A percentile compares a stretch with the other conserved stretches of the same genome.
Conservation (phyloP, 2,329 filamentous ascomycete genomes). For the Phyllosticta citribraziliensis region DNA sequence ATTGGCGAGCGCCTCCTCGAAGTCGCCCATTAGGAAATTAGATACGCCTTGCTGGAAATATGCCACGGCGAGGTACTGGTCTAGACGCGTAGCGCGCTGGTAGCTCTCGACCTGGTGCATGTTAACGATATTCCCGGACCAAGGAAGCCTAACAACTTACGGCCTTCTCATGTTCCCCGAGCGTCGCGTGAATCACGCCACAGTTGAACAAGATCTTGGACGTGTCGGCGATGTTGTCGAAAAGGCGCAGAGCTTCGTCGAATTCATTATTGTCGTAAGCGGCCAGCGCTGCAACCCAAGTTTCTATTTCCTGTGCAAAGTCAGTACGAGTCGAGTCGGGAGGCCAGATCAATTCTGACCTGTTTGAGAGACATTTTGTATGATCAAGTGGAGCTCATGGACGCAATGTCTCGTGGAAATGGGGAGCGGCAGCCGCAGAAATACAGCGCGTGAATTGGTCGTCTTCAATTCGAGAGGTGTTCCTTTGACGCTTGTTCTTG, state of each 20-base stretch:
- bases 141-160: slow-evolving; percentile 44
- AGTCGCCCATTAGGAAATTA: slow-evolving; percentile 93
- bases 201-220: slow-evolving; percentile 99
- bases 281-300: slow-evolving; percentile 84
- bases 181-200: slow-evolving; percentile 91
- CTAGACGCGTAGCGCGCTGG: slow-evolving; percentile 78
- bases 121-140: slow-evolving; percentile 12
- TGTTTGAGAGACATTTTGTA: slow-evolving; percentile 42
- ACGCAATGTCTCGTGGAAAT: not conserved
- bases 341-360: slow-evolving; percentile 18
- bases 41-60: slow-evolving; percentile 99
- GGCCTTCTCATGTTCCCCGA: slow-evolving; percentile 92
- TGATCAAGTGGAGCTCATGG: not conserved
- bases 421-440: not conserved
- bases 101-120: slow-evolving; percentile 74
- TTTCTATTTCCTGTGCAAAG: slow-evolving; percentile 78
- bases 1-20: slow-evolving; percentile 92
- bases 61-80: slow-evolving; percentile 92
- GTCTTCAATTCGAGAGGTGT: not conserved
- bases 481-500: not conserved
- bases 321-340: slow-evolving; percentile 18
- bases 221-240: slow-evolving; percentile 82
- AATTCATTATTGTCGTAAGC: slow-evolving; percentile 98
- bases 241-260: slow-evolving; percentile 74
- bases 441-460: not conserved